These are phyloP conservation scores for Incumbomyces delicatus DNA, from an alignment of 2,329 filamentous ascomycete genomes.

Conservation along the genomic window DNA sequence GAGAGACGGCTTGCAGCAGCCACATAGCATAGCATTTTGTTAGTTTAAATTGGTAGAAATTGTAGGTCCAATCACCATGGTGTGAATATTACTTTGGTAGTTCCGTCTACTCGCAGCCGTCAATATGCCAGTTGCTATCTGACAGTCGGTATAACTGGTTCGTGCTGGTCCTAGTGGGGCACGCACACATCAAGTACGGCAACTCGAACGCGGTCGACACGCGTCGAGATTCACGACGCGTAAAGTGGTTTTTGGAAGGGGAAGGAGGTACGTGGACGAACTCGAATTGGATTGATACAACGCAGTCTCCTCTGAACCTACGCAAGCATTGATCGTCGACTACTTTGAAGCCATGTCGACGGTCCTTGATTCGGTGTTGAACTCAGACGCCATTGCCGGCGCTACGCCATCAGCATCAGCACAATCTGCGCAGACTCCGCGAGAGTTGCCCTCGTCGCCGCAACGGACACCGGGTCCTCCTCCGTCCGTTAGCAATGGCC, in stretches of 20 bases:
- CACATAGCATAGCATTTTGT: too few relatives aligned
- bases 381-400: constrained; percentile 34
- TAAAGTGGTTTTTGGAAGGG: background rate
- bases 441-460: constrained; percentile 40
- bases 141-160: too few relatives aligned
- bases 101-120: too few relatives aligned
- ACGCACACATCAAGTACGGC: too few relatives aligned
- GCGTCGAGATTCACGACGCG: background rate
- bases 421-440: constrained; percentile 21
- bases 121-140: too few relatives aligned
- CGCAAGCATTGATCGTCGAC: background rate
- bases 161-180: too few relatives aligned
- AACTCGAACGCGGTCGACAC: background rate
- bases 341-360: constrained; percentile 38
- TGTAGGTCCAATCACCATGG: too few relatives aligned
- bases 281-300: background rate
- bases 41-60: too few relatives aligned
- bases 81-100: too few relatives aligned
- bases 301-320: background rate
- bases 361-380: constrained; percentile 40
- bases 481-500: constrained; percentile 40
- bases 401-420: constrained; percentile 27
- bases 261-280: too few relatives aligned
- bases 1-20: too few relatives aligned
- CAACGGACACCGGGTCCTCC: constrained; percentile 37